A percentile compares a stretch with the other conserved stretches of the same genome.
phyloP scores from a whole-genome alignment of 176 grass and related monocot species.

The Pontederia paniculata region DNA sequence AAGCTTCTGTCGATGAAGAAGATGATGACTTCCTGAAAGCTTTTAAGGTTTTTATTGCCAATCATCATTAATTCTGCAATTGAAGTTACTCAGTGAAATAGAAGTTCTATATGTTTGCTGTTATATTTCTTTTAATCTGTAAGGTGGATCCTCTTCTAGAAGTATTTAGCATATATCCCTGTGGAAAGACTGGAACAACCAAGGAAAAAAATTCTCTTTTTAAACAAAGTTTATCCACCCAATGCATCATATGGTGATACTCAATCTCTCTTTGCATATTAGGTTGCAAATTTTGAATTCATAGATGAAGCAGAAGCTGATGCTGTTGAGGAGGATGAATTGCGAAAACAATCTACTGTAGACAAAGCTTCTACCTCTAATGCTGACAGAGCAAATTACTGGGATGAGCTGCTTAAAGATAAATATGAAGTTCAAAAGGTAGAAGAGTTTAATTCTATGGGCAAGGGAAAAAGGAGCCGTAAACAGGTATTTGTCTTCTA shows the following conservation, averaged over 20 bases:
- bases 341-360: conserved; percentile 44
- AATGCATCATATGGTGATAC: too few relatives aligned
- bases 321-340: conserved; percentile 75
- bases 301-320: conserved; percentile 85
- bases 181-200: too few relatives aligned
- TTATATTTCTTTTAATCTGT: too few relatives aligned
- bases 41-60: too few relatives aligned
- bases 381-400: conserved; percentile 52
- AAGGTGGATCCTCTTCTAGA: too few relatives aligned
- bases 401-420: conserved; percentile 88
- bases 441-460: conserved; percentile 89
- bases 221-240: too few relatives aligned
- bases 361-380: conserved; percentile 39
- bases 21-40: conserved; percentile 92
- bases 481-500: conserved; percentile 81
- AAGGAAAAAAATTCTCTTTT: too few relatives aligned
- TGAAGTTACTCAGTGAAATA: too few relatives aligned
- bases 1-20: conserved; percentile 72
- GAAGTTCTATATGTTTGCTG: too few relatives aligned
- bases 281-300: conserved; percentile 92
- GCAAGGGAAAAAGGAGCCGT: conserved; percentile 97
- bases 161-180: too few relatives aligned
- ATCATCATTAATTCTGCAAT: too few relatives aligned
- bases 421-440: conserved; percentile 64
- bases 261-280: too few relatives aligned